Evolutionary conservation across 1,284 basidiomycete species (phyloP).

Genomic region (Ustilago tritici): DNA sequence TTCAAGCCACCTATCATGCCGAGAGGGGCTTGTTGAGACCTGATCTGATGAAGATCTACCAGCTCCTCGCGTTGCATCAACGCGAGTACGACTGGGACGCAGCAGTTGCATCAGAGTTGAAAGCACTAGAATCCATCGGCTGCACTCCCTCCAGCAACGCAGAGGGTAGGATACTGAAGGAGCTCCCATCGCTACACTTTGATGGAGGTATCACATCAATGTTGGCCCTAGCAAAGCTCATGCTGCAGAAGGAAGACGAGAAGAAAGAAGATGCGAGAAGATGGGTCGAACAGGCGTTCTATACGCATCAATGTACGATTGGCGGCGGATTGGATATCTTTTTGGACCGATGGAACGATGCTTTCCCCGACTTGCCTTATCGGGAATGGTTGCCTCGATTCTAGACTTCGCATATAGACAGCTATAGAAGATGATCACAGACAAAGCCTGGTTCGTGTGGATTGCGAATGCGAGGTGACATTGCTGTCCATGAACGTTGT

Average conservation of each 20-base stretch:
- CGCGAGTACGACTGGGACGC: constrained; percentile 37
- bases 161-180: constrained; percentile 27
- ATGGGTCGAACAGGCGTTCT: constrained; percentile 57
- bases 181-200: constrained; percentile 58
- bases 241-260: constrained; percentile 16
- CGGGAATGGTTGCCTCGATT: constrained; percentile 39
- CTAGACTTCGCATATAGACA: constrained; percentile 5
- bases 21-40: constrained; percentile 49
- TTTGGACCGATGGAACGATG: constrained; percentile 56
- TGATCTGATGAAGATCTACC: constrained; percentile 58
- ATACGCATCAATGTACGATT: constrained; percentile 61
- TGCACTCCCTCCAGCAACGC: constrained; percentile 16
- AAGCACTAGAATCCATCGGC: constrained; percentile 44
- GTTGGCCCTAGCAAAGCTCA: constrained; percentile 42
- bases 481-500: background rate
- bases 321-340: constrained; percentile 62
- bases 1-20: constrained; percentile 56
- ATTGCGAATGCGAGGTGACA: background rate
- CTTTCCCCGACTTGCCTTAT: constrained; percentile 41
- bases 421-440: background rate
- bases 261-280: constrained; percentile 24
- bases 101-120: constrained; percentile 34
- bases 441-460: background rate
- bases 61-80: constrained; percentile 51
- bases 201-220: constrained; percentile 59